Evolutionary conservation across 2,329 filamentous ascomycete species (phyloP).

Genomic region (Bertia moriformis): DNA sequence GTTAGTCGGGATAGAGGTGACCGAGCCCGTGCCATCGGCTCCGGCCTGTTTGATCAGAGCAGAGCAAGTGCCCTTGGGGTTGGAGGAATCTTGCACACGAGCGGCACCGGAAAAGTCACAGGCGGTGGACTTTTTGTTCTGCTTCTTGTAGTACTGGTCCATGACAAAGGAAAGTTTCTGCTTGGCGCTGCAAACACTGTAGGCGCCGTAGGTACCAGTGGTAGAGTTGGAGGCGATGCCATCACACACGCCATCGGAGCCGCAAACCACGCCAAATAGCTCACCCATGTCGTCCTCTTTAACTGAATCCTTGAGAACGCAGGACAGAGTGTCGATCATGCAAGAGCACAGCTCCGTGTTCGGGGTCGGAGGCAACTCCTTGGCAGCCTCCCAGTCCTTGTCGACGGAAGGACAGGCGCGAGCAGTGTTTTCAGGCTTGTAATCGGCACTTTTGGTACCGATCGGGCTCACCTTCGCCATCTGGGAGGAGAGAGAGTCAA

Average conservation of each 20-base stretch:
- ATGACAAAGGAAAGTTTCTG: constrained; percentile 63
- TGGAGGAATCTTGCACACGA: constrained; percentile 29
- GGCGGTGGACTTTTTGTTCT: constrained; percentile 36
- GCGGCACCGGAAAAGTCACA: constrained; percentile 63
- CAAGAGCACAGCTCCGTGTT: constrained; percentile 70
- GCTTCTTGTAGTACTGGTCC: constrained; percentile 54
- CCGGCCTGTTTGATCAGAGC: constrained; percentile 48
- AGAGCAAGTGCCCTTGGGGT: constrained; percentile 36
- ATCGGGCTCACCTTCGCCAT: constrained; percentile 39
- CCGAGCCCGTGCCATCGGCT: constrained; percentile 38
- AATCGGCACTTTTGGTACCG: constrained; percentile 37
- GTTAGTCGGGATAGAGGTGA: constrained; percentile 23
- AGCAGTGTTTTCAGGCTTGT: constrained; percentile 56
- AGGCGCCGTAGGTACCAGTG: constrained; percentile 59
- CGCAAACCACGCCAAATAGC: constrained; percentile 66
- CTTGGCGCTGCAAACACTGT: constrained; percentile 59
- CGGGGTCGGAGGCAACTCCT: constrained; percentile 65
- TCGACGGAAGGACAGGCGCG: constrained; percentile 56
- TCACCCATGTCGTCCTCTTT: constrained; percentile 42
- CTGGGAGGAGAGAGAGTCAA: constrained; percentile 38
- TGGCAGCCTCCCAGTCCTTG: constrained; percentile 54
- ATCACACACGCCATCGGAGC: constrained; percentile 36
- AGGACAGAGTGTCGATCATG: constrained; percentile 64
- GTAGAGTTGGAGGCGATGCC: constrained; percentile 56
- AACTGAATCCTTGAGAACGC: constrained; percentile 46